Conservation (phyloP, 768 basidiomycete genomes). For the Podaxis rugospora region DNA sequence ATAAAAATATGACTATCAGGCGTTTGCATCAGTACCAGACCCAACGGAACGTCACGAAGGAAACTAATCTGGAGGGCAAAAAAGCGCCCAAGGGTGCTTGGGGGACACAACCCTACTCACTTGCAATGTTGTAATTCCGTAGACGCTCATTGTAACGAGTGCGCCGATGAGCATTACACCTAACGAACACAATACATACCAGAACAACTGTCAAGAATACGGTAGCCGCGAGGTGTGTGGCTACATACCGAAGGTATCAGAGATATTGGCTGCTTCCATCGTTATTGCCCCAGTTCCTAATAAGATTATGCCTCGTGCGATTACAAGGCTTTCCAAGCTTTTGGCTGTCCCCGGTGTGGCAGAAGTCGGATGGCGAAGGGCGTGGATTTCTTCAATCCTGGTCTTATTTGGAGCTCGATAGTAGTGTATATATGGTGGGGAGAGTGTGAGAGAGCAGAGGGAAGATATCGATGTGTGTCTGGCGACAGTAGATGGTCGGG, state of each 20-base stretch:
- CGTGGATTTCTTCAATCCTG: not conserved
- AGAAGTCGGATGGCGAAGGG: not conserved
- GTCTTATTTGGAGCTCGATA: not conserved
- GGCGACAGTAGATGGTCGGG: slow-evolving; percentile 9
- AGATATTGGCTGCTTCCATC: slow-evolving; percentile 9
- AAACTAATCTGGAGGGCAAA: not conserved
- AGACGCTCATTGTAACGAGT: slow-evolving; percentile 32
- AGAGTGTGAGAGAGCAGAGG: slow-evolving; percentile 1
- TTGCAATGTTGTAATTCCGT: slow-evolving; percentile 42
- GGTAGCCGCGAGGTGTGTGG: not conserved
- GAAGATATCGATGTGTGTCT: not conserved
- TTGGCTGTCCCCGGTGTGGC: too few relatives aligned
- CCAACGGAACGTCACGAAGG: not conserved
- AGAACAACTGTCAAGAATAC: not conserved
- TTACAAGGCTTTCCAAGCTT: not conserved
- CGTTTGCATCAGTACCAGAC: not conserved
- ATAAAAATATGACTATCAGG: slow-evolving; percentile 37
- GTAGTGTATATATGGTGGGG: not conserved
- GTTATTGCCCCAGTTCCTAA: not conserved
- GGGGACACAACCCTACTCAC: slow-evolving; percentile 16
- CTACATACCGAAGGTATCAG: slow-evolving; percentile 29
- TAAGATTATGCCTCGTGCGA: not conserved
- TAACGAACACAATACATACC: slow-evolving; percentile 3
- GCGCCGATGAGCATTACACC: slow-evolving; percentile 35
- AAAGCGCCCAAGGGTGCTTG: not conserved